These are phyloP conservation scores for Phyllosticta citribraziliensis DNA, from an alignment of 2,329 filamentous ascomycete species.

Conservation along the genomic window DNA sequence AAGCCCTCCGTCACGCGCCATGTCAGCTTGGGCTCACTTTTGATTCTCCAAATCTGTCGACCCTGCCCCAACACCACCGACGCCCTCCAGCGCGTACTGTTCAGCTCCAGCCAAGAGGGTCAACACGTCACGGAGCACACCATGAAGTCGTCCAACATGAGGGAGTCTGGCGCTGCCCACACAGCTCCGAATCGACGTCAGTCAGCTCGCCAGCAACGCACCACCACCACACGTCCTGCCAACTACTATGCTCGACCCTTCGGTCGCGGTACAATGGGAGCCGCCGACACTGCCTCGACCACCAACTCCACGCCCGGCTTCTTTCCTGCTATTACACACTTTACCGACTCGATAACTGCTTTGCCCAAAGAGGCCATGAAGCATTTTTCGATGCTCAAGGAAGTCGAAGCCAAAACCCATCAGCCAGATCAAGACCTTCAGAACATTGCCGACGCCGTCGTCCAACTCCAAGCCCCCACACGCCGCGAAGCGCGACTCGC, in stretches of 20 bases:
- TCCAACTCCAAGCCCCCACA: constrained; percentile 34
- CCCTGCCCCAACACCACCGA: neutral
- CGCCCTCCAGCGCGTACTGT: neutral
- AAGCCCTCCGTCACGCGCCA: neutral
- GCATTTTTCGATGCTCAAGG: constrained; percentile 91
- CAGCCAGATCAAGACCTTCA: constrained; percentile 75
- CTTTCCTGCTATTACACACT: constrained; percentile 60
- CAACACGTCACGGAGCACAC: constrained; percentile 7
- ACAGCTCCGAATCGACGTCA: constrained; percentile 19
- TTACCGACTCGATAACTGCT: constrained; percentile 84
- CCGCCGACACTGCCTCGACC: constrained; percentile 28
- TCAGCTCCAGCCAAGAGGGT: constrained; percentile 3
- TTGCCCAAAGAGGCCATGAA: constrained; percentile 90
- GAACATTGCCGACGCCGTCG: constrained; percentile 59
- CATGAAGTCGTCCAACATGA: constrained; percentile 11
- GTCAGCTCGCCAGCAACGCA: constrained; percentile 38
- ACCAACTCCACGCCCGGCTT: constrained; percentile 39
- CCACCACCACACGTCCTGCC: constrained; percentile 35
- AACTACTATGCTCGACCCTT: constrained; percentile 45
- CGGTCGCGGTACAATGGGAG: constrained; percentile 26
- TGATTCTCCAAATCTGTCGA: neutral
- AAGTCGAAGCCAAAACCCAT: constrained; percentile 95
- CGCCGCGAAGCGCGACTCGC: constrained; percentile 12
- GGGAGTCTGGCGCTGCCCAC: neutral
- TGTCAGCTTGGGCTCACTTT: constrained; percentile 2